These are phyloP conservation scores for Alternaria triticimaculans DNA, from an alignment of 2,329 filamentous ascomycete genomes.

Conservation along the genomic window DNA sequence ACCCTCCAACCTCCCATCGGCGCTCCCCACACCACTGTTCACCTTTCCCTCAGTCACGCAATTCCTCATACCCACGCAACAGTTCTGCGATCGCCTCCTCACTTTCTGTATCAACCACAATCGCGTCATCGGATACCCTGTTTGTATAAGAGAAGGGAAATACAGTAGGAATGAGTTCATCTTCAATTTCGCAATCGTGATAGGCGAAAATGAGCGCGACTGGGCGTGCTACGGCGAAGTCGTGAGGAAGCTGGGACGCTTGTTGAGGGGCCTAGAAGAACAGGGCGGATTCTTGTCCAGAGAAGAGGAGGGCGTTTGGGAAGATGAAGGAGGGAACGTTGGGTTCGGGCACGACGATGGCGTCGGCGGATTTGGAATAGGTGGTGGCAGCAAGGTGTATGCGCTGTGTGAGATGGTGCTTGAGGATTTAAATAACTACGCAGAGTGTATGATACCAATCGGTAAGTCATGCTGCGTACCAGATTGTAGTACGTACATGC, in stretches of 20 bases:
- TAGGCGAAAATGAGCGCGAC: constrained; percentile 70
- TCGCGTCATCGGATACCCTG: constrained; percentile 84
- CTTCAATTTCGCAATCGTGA: constrained; percentile 93
- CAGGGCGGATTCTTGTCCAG: constrained; percentile 83
- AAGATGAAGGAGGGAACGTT: constrained; percentile 29
- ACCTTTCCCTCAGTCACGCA: constrained; percentile 86
- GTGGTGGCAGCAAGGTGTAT: constrained; percentile 60
- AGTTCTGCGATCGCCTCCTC: constrained; percentile 91
- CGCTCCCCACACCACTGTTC: constrained; percentile 69
- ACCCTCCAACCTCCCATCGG: constrained; percentile 48
- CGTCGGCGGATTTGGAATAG: constrained; percentile 32
- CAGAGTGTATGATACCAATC: constrained; percentile 97
- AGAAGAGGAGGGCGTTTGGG: constrained; percentile 55
- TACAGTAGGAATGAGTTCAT: constrained; percentile 96
- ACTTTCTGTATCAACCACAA: constrained; percentile 78
- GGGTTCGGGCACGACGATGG: constrained; percentile 12
- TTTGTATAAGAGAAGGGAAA: constrained; percentile 78
- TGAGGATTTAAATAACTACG: constrained; percentile 95
- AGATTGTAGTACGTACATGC: not conserved
- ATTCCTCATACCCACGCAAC: constrained; percentile 93
- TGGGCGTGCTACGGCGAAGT: constrained; percentile 83
- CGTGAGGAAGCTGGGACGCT: constrained; percentile 81
- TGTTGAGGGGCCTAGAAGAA: constrained; percentile 90
- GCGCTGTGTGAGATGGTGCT: constrained; percentile 84
- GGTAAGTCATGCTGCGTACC: constrained; percentile 60